Evolutionary conservation across 108 stramenopile species (phyloP), one percentile per base, ranked within the genome.

Genomic region (Fragilariopsis cylindrus): DNA sequence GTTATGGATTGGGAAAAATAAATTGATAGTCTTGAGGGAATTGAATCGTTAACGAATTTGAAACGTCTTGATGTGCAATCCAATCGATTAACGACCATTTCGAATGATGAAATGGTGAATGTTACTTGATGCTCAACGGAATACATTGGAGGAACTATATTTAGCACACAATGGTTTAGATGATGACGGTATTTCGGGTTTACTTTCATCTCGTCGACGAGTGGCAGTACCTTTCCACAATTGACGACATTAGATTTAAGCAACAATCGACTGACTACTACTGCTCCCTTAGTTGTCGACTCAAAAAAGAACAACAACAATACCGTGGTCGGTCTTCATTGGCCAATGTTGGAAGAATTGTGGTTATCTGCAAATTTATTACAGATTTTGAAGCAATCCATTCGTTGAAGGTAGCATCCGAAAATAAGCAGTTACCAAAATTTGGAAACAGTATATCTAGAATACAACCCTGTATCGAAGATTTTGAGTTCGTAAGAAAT

Each of bases 321-420:
- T 45, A n/a, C 16, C 13, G 42, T 63, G 4, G 12, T 63, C 46
- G 42, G 11, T 9, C 43, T 45, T n/a, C 93, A 93, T 70, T 72
- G 96, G 45, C 74, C 72, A 3, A 62, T 81, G 15, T 78, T 99
- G 62, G 85, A 93, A 64, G 97, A 98, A 75, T 84, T 99, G 48
- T 99, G 99, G 99, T 76, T 98, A 65, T 96, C 97, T 2, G 95
- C 96, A 44, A 99, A 99, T 90, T 80, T 92, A 94, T 99, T 60
- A 72, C 82, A 65, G 69, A 80, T 44, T 96, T 96, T 74, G 83
- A 85, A 5, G 97, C 90, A 65, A 78, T 98, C 7, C 72, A 85
- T 56, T 78, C 81, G 11, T 52, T 96, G 39, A 73, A 81, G 48
- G 65, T 70, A 53, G 60, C 85, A 11, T 67, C 76, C 19, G 66